These are phyloP conservation scores for Spirogloea muscicola DNA, from an alignment of 139 green algal genomes.

Conservation along the genomic window DNA sequence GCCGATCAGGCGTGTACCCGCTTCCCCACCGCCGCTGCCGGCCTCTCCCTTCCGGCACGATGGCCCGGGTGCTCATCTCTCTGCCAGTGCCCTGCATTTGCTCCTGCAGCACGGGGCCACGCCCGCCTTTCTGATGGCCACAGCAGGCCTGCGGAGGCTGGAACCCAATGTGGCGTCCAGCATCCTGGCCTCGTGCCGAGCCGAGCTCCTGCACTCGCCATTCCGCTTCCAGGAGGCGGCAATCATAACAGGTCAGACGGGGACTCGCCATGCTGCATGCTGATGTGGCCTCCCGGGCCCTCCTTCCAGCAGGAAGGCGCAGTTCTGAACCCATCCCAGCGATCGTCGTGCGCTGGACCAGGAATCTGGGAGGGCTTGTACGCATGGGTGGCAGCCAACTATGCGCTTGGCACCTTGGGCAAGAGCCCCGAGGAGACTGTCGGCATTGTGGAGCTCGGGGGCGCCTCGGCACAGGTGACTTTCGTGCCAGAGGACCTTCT, in stretches of 20 bases:
- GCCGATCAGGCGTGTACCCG: no score
- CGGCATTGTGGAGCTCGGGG: slow-evolving; percentile 31
- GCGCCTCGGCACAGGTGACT: neutral
- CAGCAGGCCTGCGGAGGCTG: slow-evolving; percentile 25
- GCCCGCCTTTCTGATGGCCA: slow-evolving; percentile 39
- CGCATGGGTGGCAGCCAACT: slow-evolving; percentile 37
- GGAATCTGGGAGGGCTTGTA: slow-evolving; percentile 31
- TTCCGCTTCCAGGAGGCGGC: slow-evolving; percentile 29
- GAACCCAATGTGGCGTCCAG: neutral
- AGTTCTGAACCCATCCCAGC: neutral
- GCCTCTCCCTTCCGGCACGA: neutral
- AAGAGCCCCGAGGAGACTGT: neutral
- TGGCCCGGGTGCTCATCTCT: no score
- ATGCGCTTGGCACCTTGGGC: slow-evolving; percentile 15
- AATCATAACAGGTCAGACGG: slow-evolving; percentile 16
- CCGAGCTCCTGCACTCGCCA: slow-evolving; percentile 7
- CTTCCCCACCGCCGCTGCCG: no score
- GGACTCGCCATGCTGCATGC: no score
- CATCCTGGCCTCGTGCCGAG: slow-evolving; percentile 29
- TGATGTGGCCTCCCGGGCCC: no score
- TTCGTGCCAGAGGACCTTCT: slow-evolving; percentile 9
- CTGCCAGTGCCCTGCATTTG: no score
- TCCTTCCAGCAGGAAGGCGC: no score
- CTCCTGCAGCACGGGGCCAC: no score
- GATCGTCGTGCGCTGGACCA: neutral